Conservation (phyloP, 805 yeast species). For the Barnettozyma botsteinii region DNA sequence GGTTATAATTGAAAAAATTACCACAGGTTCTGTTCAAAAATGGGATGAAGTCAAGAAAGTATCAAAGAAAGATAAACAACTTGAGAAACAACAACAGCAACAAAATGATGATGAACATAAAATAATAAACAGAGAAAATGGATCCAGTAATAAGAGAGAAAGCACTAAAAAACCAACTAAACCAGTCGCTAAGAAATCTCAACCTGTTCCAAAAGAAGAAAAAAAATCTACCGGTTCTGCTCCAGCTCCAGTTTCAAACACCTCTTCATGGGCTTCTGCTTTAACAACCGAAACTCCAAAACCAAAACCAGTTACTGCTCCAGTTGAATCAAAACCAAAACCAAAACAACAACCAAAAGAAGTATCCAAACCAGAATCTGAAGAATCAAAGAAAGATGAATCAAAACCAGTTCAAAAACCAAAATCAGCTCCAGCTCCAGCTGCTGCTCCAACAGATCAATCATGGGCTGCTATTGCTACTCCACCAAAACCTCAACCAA, state of each 20-base stretch:
- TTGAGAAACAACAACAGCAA: slow-evolving; percentile 17
- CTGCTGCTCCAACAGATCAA: slow-evolving; percentile 30
- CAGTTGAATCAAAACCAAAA: slow-evolving; percentile 15
- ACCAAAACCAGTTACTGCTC: slow-evolving; percentile 18
- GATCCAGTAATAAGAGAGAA: slow-evolving; percentile 10
- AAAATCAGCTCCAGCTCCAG: slow-evolving; percentile 21
- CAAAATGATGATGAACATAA: slow-evolving; percentile 17
- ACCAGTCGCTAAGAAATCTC: slow-evolving; percentile 12
- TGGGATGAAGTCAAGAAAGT: slow-evolving; percentile 89
- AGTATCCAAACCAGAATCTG: slow-evolving; percentile 13
- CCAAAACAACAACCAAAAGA: slow-evolving; percentile 8
- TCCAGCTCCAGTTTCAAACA: slow-evolving; percentile 15
- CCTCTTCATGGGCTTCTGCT: slow-evolving; percentile 28
- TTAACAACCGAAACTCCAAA: slow-evolving; percentile 21
- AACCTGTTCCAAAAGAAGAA: slow-evolving; percentile 14
- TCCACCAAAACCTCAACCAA: slow-evolving; percentile 34
- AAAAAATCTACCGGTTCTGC: slow-evolving; percentile 16
- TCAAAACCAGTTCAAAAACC: slow-evolving; percentile 15
- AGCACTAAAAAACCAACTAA: slow-evolving; percentile 11
- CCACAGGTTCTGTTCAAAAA: slow-evolving; percentile 82
- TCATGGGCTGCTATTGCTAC: slow-evolving; percentile 71
- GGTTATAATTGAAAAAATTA: slow-evolving; percentile 77
- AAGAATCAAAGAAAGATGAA: slow-evolving; percentile 10
- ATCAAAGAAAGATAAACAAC: slow-evolving; percentile 50
- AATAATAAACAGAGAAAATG: slow-evolving; percentile 20